Percentiles rank a stretch among this genome's conserved stretches.
phyloP scores from a whole-genome alignment of 2,329 filamentous ascomycete species.

The Lachnellula cervina region DNA sequence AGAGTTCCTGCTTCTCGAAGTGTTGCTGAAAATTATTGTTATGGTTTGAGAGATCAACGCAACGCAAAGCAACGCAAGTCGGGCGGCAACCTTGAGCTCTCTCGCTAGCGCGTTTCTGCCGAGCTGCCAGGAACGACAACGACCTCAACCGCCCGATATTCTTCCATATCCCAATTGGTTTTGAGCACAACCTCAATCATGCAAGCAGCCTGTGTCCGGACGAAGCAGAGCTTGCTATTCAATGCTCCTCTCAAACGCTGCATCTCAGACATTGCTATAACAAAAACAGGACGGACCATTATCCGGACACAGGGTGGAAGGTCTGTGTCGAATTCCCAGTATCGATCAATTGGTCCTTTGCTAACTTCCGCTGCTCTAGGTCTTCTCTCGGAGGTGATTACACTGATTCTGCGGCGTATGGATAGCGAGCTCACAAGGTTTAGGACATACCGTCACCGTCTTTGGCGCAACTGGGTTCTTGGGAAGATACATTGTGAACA shows the following conservation, averaged over 20 bases:
- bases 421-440: constrained; percentile 20
- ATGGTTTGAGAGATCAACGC: constrained; percentile 3
- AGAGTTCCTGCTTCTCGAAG: constrained; percentile 1
- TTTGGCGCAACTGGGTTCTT: constrained; percentile 96
- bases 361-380: constrained; percentile 43
- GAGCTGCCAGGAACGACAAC: constrained; percentile 12
- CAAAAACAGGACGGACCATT: constrained; percentile 93
- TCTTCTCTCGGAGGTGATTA: constrained; percentile 77
- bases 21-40: constrained; percentile 7
- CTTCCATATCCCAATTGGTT: constrained; percentile 17
- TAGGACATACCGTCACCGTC: constrained; percentile 92
- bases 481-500: constrained; percentile 95
- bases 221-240: neutral
- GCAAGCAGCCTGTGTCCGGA: constrained; percentile 34
- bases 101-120: constrained; percentile 14
- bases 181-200: constrained; percentile 27
- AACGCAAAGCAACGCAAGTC: too few relatives aligned
- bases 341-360: constrained; percentile 15
- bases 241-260: constrained; percentile 45
- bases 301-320: constrained; percentile 84
- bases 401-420: neutral
- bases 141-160: constrained; percentile 8
- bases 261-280: constrained; percentile 83
- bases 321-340: constrained; percentile 45
- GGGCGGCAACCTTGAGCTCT: constrained; percentile 15